Conservation (phyloP, 805 yeast genomes). For the Wickerhamomyces strasburgensis region DNA sequence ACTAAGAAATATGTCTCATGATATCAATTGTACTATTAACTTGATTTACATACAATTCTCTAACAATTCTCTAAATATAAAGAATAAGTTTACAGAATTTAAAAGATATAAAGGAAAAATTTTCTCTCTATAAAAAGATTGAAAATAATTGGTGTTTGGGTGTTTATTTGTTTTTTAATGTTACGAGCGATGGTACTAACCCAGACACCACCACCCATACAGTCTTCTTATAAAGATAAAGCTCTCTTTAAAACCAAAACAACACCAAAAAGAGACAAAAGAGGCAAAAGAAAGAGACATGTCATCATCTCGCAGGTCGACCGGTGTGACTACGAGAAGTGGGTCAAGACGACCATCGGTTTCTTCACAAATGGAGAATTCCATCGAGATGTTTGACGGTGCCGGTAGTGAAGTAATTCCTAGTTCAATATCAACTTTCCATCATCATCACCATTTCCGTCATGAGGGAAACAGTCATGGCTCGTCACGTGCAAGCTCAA, state of each 20-base stretch:
- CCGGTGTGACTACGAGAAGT: too few relatives aligned
- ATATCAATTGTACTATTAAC: too few relatives aligned
- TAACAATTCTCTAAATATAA: too few relatives aligned
- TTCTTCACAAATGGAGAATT: conserved; percentile 42
- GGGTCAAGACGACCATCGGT: conserved; percentile 30
- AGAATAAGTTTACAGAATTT: too few relatives aligned
- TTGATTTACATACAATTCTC: too few relatives aligned
- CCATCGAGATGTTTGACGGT: conserved; percentile 70
- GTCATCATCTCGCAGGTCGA: too few relatives aligned
- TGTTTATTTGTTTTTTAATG: not conserved
- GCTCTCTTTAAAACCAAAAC: too few relatives aligned
- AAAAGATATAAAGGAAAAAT: too few relatives aligned
- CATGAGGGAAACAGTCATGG: conserved; percentile 6
- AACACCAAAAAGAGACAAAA: not conserved
- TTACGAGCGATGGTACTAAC: too few relatives aligned
- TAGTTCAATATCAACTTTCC: conserved; percentile 71
- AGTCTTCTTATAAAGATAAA: too few relatives aligned
- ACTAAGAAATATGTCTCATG: conserved; percentile 8
- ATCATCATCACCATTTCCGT: conserved; percentile 51
- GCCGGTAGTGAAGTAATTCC: conserved; percentile 74
- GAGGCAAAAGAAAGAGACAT: conserved; percentile 1
- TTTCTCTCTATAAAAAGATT: too few relatives aligned
- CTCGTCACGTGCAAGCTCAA: conserved; percentile 18
- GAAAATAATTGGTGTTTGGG: conserved; percentile 4
- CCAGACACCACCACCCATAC: too few relatives aligned